Percentiles rank a stretch among this genome's conserved stretches.
phyloP scores from a whole-genome alignment of 805 yeast species.

The Metschnikowia proteae region DNA sequence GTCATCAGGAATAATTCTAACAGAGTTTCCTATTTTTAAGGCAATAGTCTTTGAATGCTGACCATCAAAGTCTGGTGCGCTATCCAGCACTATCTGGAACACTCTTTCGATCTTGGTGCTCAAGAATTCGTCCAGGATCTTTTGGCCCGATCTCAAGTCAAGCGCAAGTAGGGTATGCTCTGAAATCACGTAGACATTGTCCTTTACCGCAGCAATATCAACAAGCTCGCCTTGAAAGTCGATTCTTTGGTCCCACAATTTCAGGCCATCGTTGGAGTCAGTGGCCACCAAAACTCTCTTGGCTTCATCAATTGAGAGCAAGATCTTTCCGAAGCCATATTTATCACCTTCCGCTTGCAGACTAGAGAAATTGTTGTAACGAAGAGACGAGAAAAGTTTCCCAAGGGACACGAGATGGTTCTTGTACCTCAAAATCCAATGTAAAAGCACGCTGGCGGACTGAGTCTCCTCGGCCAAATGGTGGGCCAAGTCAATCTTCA shows the following conservation, averaged over 20 bases:
- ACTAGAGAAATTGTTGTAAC: background rate
- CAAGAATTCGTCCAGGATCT: background rate
- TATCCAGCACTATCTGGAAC: background rate
- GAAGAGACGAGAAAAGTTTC: conserved; percentile 12
- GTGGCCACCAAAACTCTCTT: conserved; percentile 11
- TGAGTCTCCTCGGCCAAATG: conserved; percentile 30
- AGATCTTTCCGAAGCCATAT: conserved; percentile 32
- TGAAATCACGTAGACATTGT: conserved; percentile 12
- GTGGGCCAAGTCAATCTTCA: conserved; percentile 27
- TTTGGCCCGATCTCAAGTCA: conserved; percentile 15
- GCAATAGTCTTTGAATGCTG: conserved; percentile 9
- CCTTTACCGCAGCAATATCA: conserved; percentile 6
- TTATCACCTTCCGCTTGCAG: conserved; percentile 16
- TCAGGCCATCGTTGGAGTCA: conserved; percentile 10
- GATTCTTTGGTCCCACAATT: conserved; percentile 8
- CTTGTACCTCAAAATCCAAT: conserved; percentile 28
- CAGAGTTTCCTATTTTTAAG: conserved; percentile 5
- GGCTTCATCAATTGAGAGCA: conserved; percentile 26
- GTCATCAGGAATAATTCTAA: conserved; percentile 5
- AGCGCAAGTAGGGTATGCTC: conserved; percentile 9
- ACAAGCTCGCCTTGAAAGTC: background rate
- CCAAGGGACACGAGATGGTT: conserved; percentile 38
- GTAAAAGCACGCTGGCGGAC: conserved; percentile 18
- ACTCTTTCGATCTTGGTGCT: conserved; percentile 6
- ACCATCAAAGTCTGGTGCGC: background rate